Evolutionary conservation across 768 basidiomycete species (phyloP), one percentile per base, ranked within the genome.

Genomic region (Mycena crocata): DNA sequence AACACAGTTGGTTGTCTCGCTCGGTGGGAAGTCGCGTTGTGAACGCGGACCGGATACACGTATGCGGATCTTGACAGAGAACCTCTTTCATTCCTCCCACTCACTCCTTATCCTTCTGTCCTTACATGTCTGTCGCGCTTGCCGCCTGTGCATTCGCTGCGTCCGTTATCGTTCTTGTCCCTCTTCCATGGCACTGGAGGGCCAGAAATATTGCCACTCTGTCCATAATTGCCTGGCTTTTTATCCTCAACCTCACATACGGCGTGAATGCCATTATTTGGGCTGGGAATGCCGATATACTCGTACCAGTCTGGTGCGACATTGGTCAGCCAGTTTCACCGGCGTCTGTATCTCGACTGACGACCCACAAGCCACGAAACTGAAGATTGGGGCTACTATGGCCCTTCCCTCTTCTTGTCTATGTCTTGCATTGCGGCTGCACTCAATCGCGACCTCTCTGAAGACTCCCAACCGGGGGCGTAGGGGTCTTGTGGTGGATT

Each of bases 251-350:
- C 67, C 30, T 89, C 15, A 79, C 85, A 39, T 82, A 83, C 63
- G 86, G 85, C 0, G 76, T 92, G 42, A 87, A 94, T 73, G 78
- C 87, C 5, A 69, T 91, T 28, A 71, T 90, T 5, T 95, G 91
- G 92, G 77, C 80, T 46, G 84, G 79, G n/a, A 88, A 85, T 71
- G 74, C 79, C 7, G 74, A 80, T 26, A 75, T 86, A 32, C 75
- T 70, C 49, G 80, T 79, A 19, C 82, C 86, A 0, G 82, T 87
- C 10, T 95, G 92, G 92, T 95, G 93, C 73, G 93, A 95, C 72
- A 89, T 95, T 39, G 80, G 91, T 93, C 57, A 66, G 87, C 74
- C 12, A 55, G 26, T 24, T 7, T 37, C 28, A 49, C 21, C 26
- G 49, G 19, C 24, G 23, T 63, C 10, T 63, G 19, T 57, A 55